Percentiles rank a stretch among this genome's conserved stretches.
Evolutionary conservation across 352 stramenopile genomes (phyloP).

Genomic region (Globisporangium acanthophoron): DNA sequence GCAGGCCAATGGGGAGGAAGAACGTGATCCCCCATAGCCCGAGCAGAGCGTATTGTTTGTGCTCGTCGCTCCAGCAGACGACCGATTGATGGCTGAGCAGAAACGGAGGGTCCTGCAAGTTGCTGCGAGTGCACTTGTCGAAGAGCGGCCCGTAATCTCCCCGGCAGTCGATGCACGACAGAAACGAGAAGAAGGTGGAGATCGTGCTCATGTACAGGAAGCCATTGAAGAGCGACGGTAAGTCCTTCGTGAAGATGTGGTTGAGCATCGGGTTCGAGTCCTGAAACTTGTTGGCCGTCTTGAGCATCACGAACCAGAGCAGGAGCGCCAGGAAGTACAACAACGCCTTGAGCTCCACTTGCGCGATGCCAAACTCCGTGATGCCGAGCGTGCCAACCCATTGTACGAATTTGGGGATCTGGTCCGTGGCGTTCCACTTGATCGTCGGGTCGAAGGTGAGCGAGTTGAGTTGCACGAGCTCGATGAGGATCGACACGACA

Average conservation of each 20-base stretch:
- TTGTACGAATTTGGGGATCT: slow-evolving; percentile 36
- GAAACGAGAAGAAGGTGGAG: slow-evolving; percentile 54
- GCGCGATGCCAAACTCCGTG: slow-evolving; percentile 24
- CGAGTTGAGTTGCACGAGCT: slow-evolving; percentile 59
- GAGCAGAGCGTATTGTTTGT: slow-evolving; percentile 42
- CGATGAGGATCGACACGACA: slow-evolving; percentile 31
- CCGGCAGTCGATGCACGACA: slow-evolving; percentile 38
- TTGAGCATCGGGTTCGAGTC: slow-evolving; percentile 47
- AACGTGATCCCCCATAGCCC: slow-evolving; percentile 53
- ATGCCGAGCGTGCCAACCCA: slow-evolving; percentile 38
- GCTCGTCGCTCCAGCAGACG: slow-evolving; percentile 33
- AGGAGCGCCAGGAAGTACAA: slow-evolving; percentile 22
- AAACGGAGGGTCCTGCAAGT: slow-evolving; percentile 18
- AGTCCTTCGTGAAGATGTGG: slow-evolving; percentile 47
- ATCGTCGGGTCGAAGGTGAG: slow-evolving; percentile 50
- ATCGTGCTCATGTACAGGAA: slow-evolving; percentile 61
- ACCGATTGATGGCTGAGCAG: slow-evolving; percentile 36
- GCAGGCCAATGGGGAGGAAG: slow-evolving; percentile 50
- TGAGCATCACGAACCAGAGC: slow-evolving; percentile 48
- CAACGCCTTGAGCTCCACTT: slow-evolving; percentile 32
- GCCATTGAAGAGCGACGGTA: slow-evolving; percentile 38
- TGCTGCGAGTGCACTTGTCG: slow-evolving; percentile 3
- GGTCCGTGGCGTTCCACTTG: slow-evolving; percentile 39
- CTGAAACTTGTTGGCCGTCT: slow-evolving; percentile 69
- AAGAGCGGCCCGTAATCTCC: slow-evolving; percentile 8